Evolutionary conservation across 345 rosid species (phyloP), one percentile per base, ranked within the genome.

Genomic region (Mallotus nudiflorus): DNA sequence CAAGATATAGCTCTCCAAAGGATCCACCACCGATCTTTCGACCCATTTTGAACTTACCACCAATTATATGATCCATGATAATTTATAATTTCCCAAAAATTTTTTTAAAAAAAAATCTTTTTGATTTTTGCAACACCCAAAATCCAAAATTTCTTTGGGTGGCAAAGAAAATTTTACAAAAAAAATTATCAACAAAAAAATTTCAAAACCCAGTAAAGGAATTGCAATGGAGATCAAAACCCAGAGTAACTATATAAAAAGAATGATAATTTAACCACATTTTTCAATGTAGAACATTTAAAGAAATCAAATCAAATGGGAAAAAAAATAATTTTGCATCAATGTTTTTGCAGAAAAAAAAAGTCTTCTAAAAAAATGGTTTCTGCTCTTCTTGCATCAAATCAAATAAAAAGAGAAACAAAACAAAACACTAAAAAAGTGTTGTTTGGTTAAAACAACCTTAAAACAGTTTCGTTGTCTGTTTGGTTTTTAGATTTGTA

Each of bases 1-100:
- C 87, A 44, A 85, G 86, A 71, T 70, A 87, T 42, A 87, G 75
- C 80, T 85, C 92, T 29, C 92, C 92, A 37, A 88, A 88, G 40
- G 90, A 85, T 72, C 89, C 89, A 66, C 87, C 85, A 19, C 89
- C 92, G 67, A 88, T 88, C 85, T 84, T 88, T 35, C 89, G 80
- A 42, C 87, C 89, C 61, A 88, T 73, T 62, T 85, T 85, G 80
- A 81, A 88, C 71, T 84, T 88, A 10, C 77, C 88, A 25, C 92
- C 92, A 19, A 85, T 78, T 35, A 87, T 77, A 77, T 78, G 74
- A 70, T 87, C 92, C 92, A 84, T 87, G 73, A 39, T 67, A 64
- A 29, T 42, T 18, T 45, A 37, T 58, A 6, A 29, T 28, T 28
- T 42, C 51, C 28, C 72, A 68, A 42, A n/a, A 52, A 67, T 18